A percentile compares a stretch with the other conserved stretches of the same genome.
Conservation (phyloP, 2,329 filamentous ascomycete genomes). For the Botrytis elliptica region DNA sequence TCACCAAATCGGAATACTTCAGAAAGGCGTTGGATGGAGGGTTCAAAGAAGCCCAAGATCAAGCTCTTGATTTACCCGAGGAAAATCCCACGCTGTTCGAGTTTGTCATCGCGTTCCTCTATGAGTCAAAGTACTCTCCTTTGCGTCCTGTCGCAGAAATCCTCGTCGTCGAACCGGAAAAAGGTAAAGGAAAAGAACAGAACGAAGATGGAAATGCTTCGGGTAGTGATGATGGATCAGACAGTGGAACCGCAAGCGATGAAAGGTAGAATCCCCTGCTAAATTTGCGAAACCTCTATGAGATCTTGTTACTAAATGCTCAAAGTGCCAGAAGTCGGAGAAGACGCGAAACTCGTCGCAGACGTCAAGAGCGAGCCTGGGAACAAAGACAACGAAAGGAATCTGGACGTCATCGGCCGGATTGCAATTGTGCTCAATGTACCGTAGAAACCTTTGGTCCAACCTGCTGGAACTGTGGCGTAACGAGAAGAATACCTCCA, state of each 20-base stretch:
- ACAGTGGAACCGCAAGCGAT: slow-evolving; percentile 42
- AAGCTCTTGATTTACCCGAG: slow-evolving; percentile 50
- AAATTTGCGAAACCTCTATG: background rate
- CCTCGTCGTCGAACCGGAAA: slow-evolving; percentile 34
- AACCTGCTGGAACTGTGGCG: slow-evolving; percentile 46
- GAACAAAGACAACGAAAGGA: slow-evolving; percentile 46
- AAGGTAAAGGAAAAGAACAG: slow-evolving; percentile 47
- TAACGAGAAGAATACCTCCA: slow-evolving; percentile 35
- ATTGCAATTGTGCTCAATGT: slow-evolving; percentile 47
- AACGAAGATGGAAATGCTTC: slow-evolving; percentile 33
- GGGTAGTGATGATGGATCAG: slow-evolving; percentile 36
- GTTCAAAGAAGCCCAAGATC: slow-evolving; percentile 48
- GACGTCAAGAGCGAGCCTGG: slow-evolving; percentile 41
- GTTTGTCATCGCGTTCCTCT: slow-evolving; percentile 52
- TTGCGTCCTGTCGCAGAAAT: slow-evolving; percentile 45
- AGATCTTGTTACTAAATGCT: slow-evolving; percentile 18
- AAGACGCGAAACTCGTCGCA: slow-evolving; percentile 40
- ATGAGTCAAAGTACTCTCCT: slow-evolving; percentile 49
- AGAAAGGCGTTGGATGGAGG: slow-evolving; percentile 48
- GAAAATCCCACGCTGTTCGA: slow-evolving; percentile 53
- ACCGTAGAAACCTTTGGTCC: slow-evolving; percentile 37
- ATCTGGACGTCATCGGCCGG: slow-evolving; percentile 46
- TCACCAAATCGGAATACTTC: slow-evolving; percentile 50
- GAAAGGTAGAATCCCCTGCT: slow-evolving; percentile 35
- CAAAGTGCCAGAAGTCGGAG: slow-evolving; percentile 38